Conservation (phyloP, 805 yeast genomes). For the Metschnikowia orientalis region DNA sequence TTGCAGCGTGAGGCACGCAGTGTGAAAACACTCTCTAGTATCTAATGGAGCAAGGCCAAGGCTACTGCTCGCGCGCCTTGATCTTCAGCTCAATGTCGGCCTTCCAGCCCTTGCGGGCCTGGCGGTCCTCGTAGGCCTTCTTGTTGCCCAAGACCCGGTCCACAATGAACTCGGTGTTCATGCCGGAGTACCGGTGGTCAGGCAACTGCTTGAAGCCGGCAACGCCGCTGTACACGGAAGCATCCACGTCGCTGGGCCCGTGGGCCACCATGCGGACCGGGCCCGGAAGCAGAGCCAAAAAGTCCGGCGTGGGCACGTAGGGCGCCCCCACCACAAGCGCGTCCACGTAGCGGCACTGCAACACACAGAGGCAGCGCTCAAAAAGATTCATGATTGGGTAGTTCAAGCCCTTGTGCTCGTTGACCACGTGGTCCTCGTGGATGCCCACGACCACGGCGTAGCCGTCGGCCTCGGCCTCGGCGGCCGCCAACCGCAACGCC, state of each 20-base stretch:
- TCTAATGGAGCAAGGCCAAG: too few species aligned
- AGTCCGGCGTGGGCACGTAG: constrained; percentile 39
- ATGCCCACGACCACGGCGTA: constrained; percentile 64
- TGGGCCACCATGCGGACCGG: constrained; percentile 44
- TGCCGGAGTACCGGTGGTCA: constrained; percentile 55
- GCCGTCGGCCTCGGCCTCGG: constrained; percentile 30
- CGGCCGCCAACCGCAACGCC: constrained; percentile 50
- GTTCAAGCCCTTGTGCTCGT: constrained; percentile 53
- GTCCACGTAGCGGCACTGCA: constrained; percentile 84
- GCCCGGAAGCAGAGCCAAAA: constrained; percentile 38
- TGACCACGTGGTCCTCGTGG: constrained; percentile 55
- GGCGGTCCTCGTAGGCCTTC: constrained; percentile 78
- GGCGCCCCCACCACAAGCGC: constrained; percentile 74
- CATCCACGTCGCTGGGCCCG: constrained; percentile 49
- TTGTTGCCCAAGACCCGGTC: constrained; percentile 67
- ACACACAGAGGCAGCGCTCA: constrained; percentile 81
- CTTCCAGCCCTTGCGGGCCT: constrained; percentile 81
- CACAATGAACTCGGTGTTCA: constrained; percentile 70
- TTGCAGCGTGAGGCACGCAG: too few species aligned
- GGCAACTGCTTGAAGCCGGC: constrained; percentile 40
- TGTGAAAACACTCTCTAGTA: too few species aligned
- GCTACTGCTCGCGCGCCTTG: constrained; percentile 24
- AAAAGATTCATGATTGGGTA: constrained; percentile 83
- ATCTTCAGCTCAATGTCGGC: constrained; percentile 40
- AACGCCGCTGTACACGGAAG: constrained; percentile 31